Evolutionary conservation across 768 basidiomycete genomes (phyloP), one percentile per base, ranked within the genome.

Genomic region (Mycena pura): DNA sequence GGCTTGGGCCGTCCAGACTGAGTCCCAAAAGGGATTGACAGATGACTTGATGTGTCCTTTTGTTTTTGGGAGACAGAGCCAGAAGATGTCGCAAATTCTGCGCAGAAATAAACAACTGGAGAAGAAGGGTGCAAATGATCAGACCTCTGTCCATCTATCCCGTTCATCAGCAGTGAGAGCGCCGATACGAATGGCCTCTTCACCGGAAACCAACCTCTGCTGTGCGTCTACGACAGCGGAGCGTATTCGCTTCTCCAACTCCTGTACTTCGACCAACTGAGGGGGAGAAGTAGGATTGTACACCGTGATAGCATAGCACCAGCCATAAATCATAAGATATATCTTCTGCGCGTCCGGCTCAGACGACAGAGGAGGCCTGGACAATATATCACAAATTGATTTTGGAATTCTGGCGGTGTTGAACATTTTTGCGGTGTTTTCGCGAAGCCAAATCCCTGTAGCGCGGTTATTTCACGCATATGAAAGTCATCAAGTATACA

Each of bases 101-200:
- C 0, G 22, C 22, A 32, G 50, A 31, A 47, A 31, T 28, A 6
- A 63, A 38, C 15, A 25, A 56, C 36, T 31, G 25, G n/a, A 47
- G 38, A 22, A 54, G n/a, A 14, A 36, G 15, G 55, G 51, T 36
- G 29, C 34, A 28, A 40, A 38, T 31, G n/a, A n/a, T 40, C 41
- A 29, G 24, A 94, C 93, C 70, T 83, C 76, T 11, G 90, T 83
- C 96, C 96, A 97, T 11, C 72, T 77, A 73, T 96, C 92, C 62
- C 96, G 81, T 24, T 89, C 82, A 69, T 96, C 93, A 3, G 90
- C 87, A 22, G 87, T 92, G 43, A 97, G 77, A 0, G 88, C 80
- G 8, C 92, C 89, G 5, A 97, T 78, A 25, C 84, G 81, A 3
- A 86, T 72, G 0, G 90, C 81, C 13, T 66, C 73, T 60, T 93